Evolutionary conservation across 805 yeast genomes (phyloP).

Genomic region (Wickerhamomyces rabaulensis): DNA sequence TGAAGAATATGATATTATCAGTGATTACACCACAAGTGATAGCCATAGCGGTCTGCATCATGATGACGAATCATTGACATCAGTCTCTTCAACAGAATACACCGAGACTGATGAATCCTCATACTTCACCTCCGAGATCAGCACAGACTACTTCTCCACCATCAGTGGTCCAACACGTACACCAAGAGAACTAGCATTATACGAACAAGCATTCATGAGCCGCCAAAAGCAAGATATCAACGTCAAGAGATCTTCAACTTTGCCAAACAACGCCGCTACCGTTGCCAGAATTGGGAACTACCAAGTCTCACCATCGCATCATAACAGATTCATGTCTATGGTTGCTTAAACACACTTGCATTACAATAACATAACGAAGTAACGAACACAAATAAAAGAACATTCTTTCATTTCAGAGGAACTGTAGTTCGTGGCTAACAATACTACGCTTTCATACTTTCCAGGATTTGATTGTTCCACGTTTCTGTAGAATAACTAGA

Average conservation of each 20-base stretch:
- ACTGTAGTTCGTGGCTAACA: no score
- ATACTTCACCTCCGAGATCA: constrained; percentile 4
- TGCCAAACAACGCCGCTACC: constrained; percentile 6
- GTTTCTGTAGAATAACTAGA: no score
- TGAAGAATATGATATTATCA: constrained; percentile 1
- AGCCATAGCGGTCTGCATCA: constrained; percentile 3
- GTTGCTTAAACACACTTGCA: neutral
- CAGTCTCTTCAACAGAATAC: constrained; percentile 10
- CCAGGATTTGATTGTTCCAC: no score
- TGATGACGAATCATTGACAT: constrained; percentile 14
- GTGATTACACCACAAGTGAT: constrained; percentile 5
- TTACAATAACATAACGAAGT: neutral
- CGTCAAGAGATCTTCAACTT: constrained; percentile 17
- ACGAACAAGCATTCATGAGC: constrained; percentile 10
- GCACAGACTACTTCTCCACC: constrained; percentile 10
- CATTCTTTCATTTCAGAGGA: no score
- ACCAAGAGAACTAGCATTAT: constrained; percentile 9
- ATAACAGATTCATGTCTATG: constrained; percentile 13
- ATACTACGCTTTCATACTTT: no score
- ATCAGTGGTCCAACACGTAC: constrained; percentile 5
- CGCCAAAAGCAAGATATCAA: constrained; percentile 5
- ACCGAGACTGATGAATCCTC: constrained; percentile 5
- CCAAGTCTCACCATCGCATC: constrained; percentile 1
- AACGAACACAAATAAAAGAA: neutral
- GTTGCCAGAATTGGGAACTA: constrained; percentile 3